phyloP scores from a whole-genome alignment of 1,284 basidiomycete species.

The Puccinia coronata region DNA sequence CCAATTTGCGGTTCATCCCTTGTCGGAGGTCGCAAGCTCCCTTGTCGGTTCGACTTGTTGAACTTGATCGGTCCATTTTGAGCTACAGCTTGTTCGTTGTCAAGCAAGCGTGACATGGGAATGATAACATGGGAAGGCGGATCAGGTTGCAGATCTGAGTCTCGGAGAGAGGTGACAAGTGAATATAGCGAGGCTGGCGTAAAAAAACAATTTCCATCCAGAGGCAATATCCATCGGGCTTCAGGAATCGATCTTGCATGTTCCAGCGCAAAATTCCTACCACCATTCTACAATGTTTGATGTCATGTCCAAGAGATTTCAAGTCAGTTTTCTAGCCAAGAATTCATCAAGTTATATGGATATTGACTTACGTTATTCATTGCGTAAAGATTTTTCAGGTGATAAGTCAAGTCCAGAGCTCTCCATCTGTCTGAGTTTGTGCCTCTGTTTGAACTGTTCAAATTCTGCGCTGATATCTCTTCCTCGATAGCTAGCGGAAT shows the following conservation, averaged over 20 bases:
- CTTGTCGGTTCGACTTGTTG: neutral
- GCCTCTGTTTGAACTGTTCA: neutral
- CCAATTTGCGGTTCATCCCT: conserved; percentile 58
- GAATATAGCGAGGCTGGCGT: conserved; percentile 55
- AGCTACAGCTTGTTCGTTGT: conserved; percentile 53
- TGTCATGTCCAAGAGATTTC: neutral
- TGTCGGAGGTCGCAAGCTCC: conserved; percentile 49
- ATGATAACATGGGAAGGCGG: conserved; percentile 55
- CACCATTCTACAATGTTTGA: conserved; percentile 55
- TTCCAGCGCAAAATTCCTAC: conserved; percentile 57
- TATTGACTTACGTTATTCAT: conserved; percentile 57
- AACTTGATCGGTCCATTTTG: conserved; percentile 52
- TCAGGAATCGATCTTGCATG: conserved; percentile 55
- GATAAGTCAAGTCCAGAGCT: conserved; percentile 57
- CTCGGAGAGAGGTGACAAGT: conserved; percentile 53
- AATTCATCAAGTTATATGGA: neutral
- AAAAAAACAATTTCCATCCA: conserved; percentile 58
- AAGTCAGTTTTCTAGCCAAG: neutral
- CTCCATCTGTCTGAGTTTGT: conserved; percentile 51
- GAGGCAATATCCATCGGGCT: conserved; percentile 57
- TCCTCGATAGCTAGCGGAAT: conserved; percentile 33
- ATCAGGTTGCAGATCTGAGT: conserved; percentile 51
- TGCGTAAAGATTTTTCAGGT: conserved; percentile 58
- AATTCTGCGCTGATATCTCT: neutral
- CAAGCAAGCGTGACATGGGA: conserved; percentile 56